A percentile compares a stretch with the other conserved stretches of the same genome.
Conservation (phyloP, 345 rosid genomes). For the Linum lewisii region DNA sequence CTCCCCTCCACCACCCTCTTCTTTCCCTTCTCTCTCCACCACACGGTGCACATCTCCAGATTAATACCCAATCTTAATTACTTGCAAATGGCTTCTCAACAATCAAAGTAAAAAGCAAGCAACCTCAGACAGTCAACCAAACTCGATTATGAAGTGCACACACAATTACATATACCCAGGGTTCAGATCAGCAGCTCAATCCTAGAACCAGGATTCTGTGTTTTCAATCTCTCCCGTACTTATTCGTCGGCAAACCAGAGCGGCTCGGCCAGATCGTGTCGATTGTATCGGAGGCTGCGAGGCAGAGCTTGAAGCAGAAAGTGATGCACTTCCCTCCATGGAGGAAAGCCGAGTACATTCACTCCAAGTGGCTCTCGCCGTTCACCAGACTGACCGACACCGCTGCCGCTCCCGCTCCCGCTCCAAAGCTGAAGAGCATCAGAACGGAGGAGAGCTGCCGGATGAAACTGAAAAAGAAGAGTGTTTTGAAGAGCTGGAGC, state of each 20-base stretch:
- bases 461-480: slow-evolving; percentile 1
- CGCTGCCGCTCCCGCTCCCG: too few relatives aligned
- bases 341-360: slow-evolving; percentile 76
- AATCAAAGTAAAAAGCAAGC: too few relatives aligned
- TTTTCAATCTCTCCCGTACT: slow-evolving; percentile 62
- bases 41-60: too few relatives aligned
- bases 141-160: too few relatives aligned
- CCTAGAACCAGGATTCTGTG: too few relatives aligned
- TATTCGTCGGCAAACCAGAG: slow-evolving; percentile 64
- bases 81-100: too few relatives aligned
- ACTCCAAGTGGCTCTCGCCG: slow-evolving; percentile 34
- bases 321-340: slow-evolving; percentile 86
- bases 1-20: too few relatives aligned
- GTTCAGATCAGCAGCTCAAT: too few relatives aligned
- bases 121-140: too few relatives aligned
- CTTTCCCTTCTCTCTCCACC: too few relatives aligned
- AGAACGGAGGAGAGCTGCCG: background rate
- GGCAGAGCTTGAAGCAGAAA: slow-evolving; percentile 76
- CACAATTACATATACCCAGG: too few relatives aligned
- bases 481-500: slow-evolving; percentile 40
- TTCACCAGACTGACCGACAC: slow-evolving; percentile 1
- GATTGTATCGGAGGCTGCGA: slow-evolving; percentile 59
- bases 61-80: too few relatives aligned
- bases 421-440: slow-evolving; percentile 10
- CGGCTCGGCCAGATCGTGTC: slow-evolving; percentile 59